A percentile compares a stretch with the other conserved stretches of the same genome.
phyloP scores from a whole-genome alignment of 2,329 filamentous ascomycete species.

The Xylaria polymorpha region DNA sequence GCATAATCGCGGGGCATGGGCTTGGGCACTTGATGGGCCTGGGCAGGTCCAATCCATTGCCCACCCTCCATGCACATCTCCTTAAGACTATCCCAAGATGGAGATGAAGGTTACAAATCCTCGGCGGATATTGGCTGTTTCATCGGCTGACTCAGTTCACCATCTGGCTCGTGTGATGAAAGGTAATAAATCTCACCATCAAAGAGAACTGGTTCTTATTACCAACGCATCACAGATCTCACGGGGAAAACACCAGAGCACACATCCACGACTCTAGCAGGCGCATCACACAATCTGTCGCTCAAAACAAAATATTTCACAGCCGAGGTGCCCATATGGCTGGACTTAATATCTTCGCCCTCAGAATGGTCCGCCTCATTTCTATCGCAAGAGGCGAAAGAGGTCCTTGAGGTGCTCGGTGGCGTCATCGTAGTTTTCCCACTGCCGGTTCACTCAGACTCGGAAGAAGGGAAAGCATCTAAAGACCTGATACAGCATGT shows the following conservation, averaged over 20 bases:
- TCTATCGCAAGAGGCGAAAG: constrained; percentile 68
- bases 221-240: constrained; percentile 56
- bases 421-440: constrained; percentile 67
- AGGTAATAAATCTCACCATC: constrained; percentile 54
- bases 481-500: constrained; percentile 63
- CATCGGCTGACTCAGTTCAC: constrained; percentile 58
- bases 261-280: constrained; percentile 62
- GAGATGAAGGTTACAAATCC: constrained; percentile 60
- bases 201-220: constrained; percentile 24
- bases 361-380: constrained; percentile 69
- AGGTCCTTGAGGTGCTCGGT: constrained; percentile 71
- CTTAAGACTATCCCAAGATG: background rate
- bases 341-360: constrained; percentile 68
- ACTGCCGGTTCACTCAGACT: constrained; percentile 50
- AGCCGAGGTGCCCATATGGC: constrained; percentile 71
- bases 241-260: constrained; percentile 60
- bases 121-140: constrained; percentile 68
- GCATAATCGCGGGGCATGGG: constrained; percentile 17
- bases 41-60: no score
- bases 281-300: constrained; percentile 66
- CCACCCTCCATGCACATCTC: constrained; percentile 35
- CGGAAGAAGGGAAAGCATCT: constrained; percentile 44
- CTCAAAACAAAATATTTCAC: constrained; percentile 72
- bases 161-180: constrained; percentile 64
- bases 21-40: no score